Conservation (phyloP, 2,329 filamentous ascomycete species). For the Teratosphaeria pseudoeucalypti region DNA sequence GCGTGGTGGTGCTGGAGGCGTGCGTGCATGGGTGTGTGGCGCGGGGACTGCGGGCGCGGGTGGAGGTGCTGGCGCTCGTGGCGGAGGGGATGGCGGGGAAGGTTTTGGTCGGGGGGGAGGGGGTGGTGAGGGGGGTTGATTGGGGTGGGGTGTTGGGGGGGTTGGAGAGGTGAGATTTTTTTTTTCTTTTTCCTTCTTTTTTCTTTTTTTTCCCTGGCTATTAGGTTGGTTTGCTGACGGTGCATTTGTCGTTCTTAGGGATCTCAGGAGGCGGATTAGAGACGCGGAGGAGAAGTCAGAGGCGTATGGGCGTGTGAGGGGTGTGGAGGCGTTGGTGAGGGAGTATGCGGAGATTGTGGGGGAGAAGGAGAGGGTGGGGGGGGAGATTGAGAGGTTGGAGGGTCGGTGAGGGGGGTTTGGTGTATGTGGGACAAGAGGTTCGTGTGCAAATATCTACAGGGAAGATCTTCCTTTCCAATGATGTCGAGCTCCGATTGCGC, state of each 20-base stretch:
- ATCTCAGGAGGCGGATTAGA: constrained; percentile 23
- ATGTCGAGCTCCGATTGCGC: too few relatives aligned
- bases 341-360: constrained; percentile 26
- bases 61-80: constrained; percentile 33
- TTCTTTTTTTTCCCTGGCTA: too few relatives aligned
- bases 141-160: constrained; percentile 5
- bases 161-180: constrained; percentile 17
- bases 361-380: constrained; percentile 19
- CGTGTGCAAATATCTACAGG: not conserved
- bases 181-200: too few relatives aligned
- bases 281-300: constrained; percentile 26
- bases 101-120: constrained; percentile 14
- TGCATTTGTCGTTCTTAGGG: constrained; percentile 3
- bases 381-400: constrained; percentile 19
- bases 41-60: constrained; percentile 30
- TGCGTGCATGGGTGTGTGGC: constrained; percentile 36
- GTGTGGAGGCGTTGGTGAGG: constrained; percentile 29
- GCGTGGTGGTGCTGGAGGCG: constrained; percentile 37
- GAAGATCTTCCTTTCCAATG: not conserved
- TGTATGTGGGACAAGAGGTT: not conserved
- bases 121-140: constrained; percentile 23
- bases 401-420: not conserved
- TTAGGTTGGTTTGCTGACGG: too few relatives aligned
- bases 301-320: constrained; percentile 27
- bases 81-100: constrained; percentile 34